Conservation (phyloP, 345 rosid genomes). For the Hibiscus trionum region DNA sequence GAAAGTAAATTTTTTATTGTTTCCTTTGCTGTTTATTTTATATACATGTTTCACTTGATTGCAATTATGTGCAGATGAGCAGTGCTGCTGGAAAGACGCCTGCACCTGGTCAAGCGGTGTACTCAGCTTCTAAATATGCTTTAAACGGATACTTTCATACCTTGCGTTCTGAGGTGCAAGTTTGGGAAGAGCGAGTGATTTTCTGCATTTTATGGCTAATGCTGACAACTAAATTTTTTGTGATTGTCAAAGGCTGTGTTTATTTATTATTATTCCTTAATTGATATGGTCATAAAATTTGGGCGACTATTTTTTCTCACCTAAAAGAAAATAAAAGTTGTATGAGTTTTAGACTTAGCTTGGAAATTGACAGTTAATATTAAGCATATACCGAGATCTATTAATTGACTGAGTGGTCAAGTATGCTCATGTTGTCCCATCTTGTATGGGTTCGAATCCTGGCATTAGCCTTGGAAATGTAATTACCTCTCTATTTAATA, state of each 20-base stretch:
- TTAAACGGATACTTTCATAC: constrained; percentile 85
- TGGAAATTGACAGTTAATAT: background rate
- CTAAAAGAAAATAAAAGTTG: background rate
- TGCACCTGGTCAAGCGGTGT: constrained; percentile 88
- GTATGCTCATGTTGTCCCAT: no score
- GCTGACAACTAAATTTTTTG: background rate
- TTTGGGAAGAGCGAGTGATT: background rate
- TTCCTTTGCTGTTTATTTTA: background rate
- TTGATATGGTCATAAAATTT: background rate
- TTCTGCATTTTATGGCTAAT: background rate
- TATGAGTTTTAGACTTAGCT: background rate
- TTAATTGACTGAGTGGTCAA: no score
- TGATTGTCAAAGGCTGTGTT: background rate
- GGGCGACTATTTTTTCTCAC: background rate
- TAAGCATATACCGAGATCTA: background rate
- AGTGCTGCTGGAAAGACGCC: constrained; percentile 98
- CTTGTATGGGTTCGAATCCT: no score
- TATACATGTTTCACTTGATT: background rate
- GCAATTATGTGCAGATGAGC: constrained; percentile 55
- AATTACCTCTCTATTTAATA: no score
- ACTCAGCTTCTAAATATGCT: constrained; percentile 90
- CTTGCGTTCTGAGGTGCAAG: constrained; percentile 85
- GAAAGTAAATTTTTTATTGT: background rate
- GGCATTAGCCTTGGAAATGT: no score
- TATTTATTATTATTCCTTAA: background rate